Conservation (phyloP, 2,329 filamentous ascomycete species). For the Microsporum ferrugineum region DNA sequence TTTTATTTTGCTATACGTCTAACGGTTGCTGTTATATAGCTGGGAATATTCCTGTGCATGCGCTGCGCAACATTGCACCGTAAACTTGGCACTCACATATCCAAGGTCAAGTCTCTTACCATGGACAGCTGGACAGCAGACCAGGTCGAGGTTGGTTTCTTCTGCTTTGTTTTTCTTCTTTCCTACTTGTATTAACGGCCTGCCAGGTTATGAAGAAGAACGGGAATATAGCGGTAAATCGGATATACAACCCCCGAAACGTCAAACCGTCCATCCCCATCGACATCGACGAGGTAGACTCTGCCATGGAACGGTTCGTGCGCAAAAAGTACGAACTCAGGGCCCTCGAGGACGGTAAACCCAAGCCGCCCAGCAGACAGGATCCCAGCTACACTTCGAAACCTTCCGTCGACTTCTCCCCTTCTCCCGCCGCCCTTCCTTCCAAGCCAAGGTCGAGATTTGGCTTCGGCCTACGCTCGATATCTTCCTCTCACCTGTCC, state of each 20-base stretch:
- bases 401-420: slow-evolving; percentile 43
- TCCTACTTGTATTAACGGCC: background rate
- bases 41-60: slow-evolving; percentile 96
- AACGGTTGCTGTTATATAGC: slow-evolving; percentile 36
- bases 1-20: background rate
- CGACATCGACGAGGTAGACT: slow-evolving; percentile 84
- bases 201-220: slow-evolving; percentile 85
- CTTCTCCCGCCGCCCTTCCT: slow-evolving; percentile 41
- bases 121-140: slow-evolving; percentile 97
- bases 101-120: slow-evolving; percentile 95
- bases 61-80: slow-evolving; percentile 90
- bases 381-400: slow-evolving; percentile 46
- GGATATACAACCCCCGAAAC: slow-evolving; percentile 76
- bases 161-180: background rate
- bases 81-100: slow-evolving; percentile 93
- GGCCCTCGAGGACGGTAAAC: slow-evolving; percentile 39
- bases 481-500: slow-evolving; percentile 57
- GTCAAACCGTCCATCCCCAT: slow-evolving; percentile 73
- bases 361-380: slow-evolving; percentile 38
- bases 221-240: slow-evolving; percentile 78
- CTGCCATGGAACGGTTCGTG: slow-evolving; percentile 90
- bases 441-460: slow-evolving; percentile 51
- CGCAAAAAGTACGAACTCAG: slow-evolving; percentile 79
- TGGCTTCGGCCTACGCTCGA: slow-evolving; percentile 55
- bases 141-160: slow-evolving; percentile 71